Evolutionary conservation across 2,329 filamentous ascomycete species (phyloP).

Genomic region (Ophiostoma fasciatum): DNA sequence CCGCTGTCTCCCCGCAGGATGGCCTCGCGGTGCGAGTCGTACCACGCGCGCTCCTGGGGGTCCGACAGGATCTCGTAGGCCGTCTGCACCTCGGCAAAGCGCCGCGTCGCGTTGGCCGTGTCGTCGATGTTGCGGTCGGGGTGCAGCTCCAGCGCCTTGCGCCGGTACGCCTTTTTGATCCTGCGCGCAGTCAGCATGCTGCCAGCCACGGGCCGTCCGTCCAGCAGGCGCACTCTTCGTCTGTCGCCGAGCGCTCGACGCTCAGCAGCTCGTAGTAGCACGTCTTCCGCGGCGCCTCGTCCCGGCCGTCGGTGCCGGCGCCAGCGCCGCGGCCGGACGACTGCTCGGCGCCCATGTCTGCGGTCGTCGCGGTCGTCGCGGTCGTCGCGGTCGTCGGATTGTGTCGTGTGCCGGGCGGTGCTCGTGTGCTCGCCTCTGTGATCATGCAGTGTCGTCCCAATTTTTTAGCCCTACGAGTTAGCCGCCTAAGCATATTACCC

Average conservation of each 20-base stretch:
- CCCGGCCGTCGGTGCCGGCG: slow-evolving; percentile 11
- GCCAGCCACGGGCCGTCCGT: not conserved
- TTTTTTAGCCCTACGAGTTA: no score
- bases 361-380: no score
- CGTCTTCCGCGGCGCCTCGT: slow-evolving; percentile 35
- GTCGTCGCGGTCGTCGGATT: no score
- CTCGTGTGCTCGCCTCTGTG: no score
- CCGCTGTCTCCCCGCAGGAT: slow-evolving; percentile 56
- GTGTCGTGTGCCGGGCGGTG: no score
- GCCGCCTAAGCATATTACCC: no score
- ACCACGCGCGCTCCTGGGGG: slow-evolving; percentile 91
- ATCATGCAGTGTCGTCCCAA: no score
- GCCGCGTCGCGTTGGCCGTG: slow-evolving; percentile 62
- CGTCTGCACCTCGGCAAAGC: slow-evolving; percentile 82
- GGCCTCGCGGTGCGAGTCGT: slow-evolving; percentile 81
- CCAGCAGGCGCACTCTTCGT: slow-evolving; percentile 61
- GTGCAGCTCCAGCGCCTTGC: slow-evolving; percentile 82
- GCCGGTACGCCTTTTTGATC: slow-evolving; percentile 86
- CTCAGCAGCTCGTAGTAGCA: slow-evolving; percentile 79
- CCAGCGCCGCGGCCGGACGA: slow-evolving; percentile 26
- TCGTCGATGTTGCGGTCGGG: slow-evolving; percentile 88
- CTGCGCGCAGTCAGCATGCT: slow-evolving; percentile 24
- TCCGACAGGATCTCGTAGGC: slow-evolving; percentile 96
- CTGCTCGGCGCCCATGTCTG: slow-evolving; percentile 45
- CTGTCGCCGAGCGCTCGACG: slow-evolving; percentile 55